Evolutionary conservation across 164 flowering plant species (phyloP).

Genomic region (Nymphaea thermarum): DNA sequence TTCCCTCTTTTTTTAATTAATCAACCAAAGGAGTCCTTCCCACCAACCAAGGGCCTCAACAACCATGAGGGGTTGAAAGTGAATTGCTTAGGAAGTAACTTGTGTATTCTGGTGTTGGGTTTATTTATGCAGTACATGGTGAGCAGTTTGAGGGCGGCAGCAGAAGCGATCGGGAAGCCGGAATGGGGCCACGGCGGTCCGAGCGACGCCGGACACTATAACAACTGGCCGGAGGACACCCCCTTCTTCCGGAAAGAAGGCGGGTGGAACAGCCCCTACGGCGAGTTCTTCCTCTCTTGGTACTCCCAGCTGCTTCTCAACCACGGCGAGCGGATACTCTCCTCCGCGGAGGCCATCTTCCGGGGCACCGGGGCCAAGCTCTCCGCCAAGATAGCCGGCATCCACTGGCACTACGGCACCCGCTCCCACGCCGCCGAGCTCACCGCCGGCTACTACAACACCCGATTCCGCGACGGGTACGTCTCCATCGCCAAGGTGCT

Average conservation of each 20-base stretch:
- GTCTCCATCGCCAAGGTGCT: constrained; percentile 78
- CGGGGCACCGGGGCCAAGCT: constrained; percentile 41
- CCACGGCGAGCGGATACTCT: constrained; percentile 70
- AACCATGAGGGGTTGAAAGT: too few relatives aligned
- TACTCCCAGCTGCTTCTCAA: constrained; percentile 84
- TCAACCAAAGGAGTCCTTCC: too few relatives aligned
- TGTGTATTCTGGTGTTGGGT: background rate
- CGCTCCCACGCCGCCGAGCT: constrained; percentile 96
- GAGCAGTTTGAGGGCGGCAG: constrained; percentile 73
- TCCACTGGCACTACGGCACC: constrained; percentile 94
- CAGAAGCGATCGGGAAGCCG: constrained; percentile 70
- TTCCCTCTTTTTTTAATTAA: too few relatives aligned
- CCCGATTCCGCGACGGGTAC: constrained; percentile 73
- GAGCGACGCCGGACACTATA: constrained; percentile 81
- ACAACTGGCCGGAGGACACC: constrained; percentile 95
- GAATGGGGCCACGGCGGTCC: constrained; percentile 93
- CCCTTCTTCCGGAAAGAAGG: constrained; percentile 62
- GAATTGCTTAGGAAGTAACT: too few relatives aligned
- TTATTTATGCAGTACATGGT: constrained; percentile 69
- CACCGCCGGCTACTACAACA: constrained; percentile 96
- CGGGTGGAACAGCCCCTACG: constrained; percentile 66
- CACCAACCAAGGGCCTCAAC: too few relatives aligned
- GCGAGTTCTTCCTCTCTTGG: constrained; percentile 88
- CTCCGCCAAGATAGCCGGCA: constrained; percentile 84
- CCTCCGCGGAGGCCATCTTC: constrained; percentile 44